Percentiles rank a stretch among this genome's conserved stretches.
phyloP scores from a whole-genome alignment of 2,329 filamentous ascomycete genomes.

The Penicillium glabrum region DNA sequence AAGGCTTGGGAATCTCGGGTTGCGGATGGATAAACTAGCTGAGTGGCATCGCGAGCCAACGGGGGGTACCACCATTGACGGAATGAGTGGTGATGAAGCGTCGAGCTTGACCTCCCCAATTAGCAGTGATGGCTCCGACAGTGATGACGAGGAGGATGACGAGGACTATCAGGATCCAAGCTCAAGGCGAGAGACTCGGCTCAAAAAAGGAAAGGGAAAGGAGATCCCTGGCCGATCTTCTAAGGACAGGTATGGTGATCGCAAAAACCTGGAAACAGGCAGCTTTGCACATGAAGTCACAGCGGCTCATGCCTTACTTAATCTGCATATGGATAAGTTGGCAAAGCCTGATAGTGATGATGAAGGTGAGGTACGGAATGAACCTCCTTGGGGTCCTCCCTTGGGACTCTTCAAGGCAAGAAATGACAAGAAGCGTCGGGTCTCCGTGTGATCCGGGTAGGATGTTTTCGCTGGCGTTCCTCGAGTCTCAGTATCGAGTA shows the following conservation, averaged over 20 bases:
- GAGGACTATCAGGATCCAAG: constrained; percentile 16
- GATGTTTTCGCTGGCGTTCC: neutral
- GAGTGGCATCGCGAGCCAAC: neutral
- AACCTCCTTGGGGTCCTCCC: neutral
- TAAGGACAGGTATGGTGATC: neutral
- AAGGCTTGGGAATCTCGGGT: neutral
- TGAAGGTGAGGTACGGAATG: constrained; percentile 14
- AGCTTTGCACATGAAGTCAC: constrained; percentile 33
- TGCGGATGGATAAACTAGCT: neutral
- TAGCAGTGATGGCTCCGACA: neutral
- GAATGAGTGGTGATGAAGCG: neutral
- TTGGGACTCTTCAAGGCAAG: neutral
- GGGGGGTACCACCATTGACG: neutral
- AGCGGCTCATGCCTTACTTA: constrained; percentile 40
- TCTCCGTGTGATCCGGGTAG: neutral
- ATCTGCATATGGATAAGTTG: constrained; percentile 34
- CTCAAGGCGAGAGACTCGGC: neutral
- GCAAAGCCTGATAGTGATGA: neutral
- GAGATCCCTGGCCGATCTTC: constrained; percentile 8
- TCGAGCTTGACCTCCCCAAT: neutral
- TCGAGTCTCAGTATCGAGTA: neutral
- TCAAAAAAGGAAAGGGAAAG: neutral
- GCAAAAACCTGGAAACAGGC: constrained; percentile 1
- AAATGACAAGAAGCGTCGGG: neutral
- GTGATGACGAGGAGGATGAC: constrained; percentile 3